Evolutionary conservation across 768 basidiomycete species (phyloP).

Genomic region (Suillus placidus): DNA sequence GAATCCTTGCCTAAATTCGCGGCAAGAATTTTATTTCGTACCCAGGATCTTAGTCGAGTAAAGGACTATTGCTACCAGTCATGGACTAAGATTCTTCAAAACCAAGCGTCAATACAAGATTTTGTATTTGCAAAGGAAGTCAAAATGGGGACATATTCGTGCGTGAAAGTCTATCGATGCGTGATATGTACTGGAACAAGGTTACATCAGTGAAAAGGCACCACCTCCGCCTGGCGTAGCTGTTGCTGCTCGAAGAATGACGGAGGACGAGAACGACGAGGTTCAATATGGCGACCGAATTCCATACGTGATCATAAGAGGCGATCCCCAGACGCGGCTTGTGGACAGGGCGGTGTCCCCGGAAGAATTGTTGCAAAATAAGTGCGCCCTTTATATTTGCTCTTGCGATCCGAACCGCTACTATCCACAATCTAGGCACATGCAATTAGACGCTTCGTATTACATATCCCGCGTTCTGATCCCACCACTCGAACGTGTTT

Average conservation of each 20-base stretch:
- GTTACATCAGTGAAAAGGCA: slow-evolving; percentile 65
- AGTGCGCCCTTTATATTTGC: slow-evolving; percentile 42
- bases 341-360: slow-evolving; percentile 80
- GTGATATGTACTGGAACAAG: not conserved
- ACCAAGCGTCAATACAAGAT: slow-evolving; percentile 84
- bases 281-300: slow-evolving; percentile 93
- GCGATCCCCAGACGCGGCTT: slow-evolving; percentile 62
- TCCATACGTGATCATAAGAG: slow-evolving; percentile 82
- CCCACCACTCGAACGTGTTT: slow-evolving; percentile 86
- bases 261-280: slow-evolving; percentile 79
- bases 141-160: slow-evolving; percentile 92
- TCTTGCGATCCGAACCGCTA: not conserved
- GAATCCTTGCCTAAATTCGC: not conserved
- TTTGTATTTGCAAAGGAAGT: slow-evolving; percentile 96
- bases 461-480: slow-evolving; percentile 89
- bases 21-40: slow-evolving; percentile 77
- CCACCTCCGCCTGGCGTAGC: slow-evolving; percentile 91
- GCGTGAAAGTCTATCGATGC: slow-evolving; percentile 14
- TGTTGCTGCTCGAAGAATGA: slow-evolving; percentile 76
- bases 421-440: slow-evolving; percentile 44
- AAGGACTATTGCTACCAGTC: slow-evolving; percentile 85
- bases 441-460: slow-evolving; percentile 82
- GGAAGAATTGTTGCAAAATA: slow-evolving; percentile 62
- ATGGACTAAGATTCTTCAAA: slow-evolving; percentile 84
- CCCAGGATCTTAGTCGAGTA: slow-evolving; percentile 85